Percentiles rank a stretch among this genome's conserved stretches.
Evolutionary conservation across 371 early-diverging fungal genomes (phyloP).

Genomic region (Lichtheimia corymbifera): DNA sequence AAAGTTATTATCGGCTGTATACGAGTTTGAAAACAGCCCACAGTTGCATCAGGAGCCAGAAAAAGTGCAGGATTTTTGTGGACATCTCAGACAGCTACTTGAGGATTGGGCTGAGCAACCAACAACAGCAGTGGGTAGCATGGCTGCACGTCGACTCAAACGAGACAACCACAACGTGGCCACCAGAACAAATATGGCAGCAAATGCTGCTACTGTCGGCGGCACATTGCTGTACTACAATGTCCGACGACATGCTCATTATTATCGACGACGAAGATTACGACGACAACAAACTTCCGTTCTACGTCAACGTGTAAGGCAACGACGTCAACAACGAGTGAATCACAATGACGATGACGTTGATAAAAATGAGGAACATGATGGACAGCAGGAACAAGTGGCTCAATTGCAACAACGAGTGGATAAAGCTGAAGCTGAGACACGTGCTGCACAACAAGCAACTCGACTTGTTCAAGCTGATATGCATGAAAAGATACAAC

Average conservation of each 20-base stretch:
- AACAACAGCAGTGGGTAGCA: not conserved
- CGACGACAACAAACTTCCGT: not conserved
- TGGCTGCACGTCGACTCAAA: not conserved
- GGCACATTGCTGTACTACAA: not conserved
- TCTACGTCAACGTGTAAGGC: not conserved
- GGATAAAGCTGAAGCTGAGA: too few species aligned
- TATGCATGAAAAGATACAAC: too few species aligned
- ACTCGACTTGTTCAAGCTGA: too few species aligned
- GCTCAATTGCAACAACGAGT: too few species aligned
- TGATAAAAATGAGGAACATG: too few species aligned
- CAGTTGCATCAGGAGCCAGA: not conserved
- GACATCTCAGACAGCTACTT: not conserved
- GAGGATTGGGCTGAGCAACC: conserved; percentile 2
- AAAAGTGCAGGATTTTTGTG: not conserved
- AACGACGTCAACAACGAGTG: conserved; percentile 3
- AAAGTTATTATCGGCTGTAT: not conserved
- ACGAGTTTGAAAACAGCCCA: not conserved
- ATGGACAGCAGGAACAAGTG: too few species aligned
- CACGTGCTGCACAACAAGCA: too few species aligned
- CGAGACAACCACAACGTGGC: not conserved
- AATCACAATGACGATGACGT: too few species aligned
- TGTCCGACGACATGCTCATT: not conserved
- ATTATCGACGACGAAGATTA: not conserved
- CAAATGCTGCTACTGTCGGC: too few species aligned
- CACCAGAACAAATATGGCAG: not conserved